These are phyloP conservation scores for Veloboletus limbatus DNA, from an alignment of 1,284 basidiomycete genomes.

Conservation along the genomic window DNA sequence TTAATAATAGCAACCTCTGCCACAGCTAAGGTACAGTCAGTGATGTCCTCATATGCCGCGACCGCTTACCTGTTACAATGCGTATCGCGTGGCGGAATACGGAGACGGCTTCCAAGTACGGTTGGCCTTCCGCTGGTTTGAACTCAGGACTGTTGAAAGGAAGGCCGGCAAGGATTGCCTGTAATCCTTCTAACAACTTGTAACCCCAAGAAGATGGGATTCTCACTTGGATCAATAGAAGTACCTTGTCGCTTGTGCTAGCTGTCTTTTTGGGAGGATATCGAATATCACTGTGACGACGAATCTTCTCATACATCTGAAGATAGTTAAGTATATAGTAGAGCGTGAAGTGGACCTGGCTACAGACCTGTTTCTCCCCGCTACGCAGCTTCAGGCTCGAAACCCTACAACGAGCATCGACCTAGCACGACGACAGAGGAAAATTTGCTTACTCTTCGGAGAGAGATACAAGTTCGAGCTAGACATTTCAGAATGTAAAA, in stretches of 20 bases:
- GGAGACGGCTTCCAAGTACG: slow-evolving; percentile 60
- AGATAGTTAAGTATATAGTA: not conserved
- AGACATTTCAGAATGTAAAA: slow-evolving; percentile 9
- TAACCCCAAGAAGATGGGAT: not conserved
- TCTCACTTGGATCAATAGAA: slow-evolving; percentile 67
- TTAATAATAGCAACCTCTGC: slow-evolving; percentile 69
- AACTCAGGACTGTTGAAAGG: slow-evolving; percentile 65
- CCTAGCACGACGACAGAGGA: not conserved
- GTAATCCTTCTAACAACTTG: slow-evolving; percentile 4
- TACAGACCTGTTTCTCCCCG: slow-evolving; percentile 64
- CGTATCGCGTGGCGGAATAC: slow-evolving; percentile 68
- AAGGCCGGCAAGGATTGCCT: slow-evolving; percentile 76
- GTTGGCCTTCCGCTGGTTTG: slow-evolving; percentile 67
- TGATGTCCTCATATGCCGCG: not conserved
- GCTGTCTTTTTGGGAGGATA: slow-evolving; percentile 67
- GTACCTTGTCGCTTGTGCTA: slow-evolving; percentile 66
- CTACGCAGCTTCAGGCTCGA: slow-evolving; percentile 61
- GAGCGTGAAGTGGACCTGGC: not conserved
- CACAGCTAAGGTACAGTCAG: slow-evolving; percentile 46
- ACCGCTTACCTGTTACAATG: slow-evolving; percentile 56
- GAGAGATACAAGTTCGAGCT: slow-evolving; percentile 64
- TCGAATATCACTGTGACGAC: slow-evolving; percentile 67
- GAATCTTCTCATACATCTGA: slow-evolving; percentile 63
- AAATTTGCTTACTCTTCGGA: slow-evolving; percentile 59
- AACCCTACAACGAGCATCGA: slow-evolving; percentile 43